phyloP scores from a whole-genome alignment of 805 yeast genomes.

The Metschnikowia borealis region DNA sequence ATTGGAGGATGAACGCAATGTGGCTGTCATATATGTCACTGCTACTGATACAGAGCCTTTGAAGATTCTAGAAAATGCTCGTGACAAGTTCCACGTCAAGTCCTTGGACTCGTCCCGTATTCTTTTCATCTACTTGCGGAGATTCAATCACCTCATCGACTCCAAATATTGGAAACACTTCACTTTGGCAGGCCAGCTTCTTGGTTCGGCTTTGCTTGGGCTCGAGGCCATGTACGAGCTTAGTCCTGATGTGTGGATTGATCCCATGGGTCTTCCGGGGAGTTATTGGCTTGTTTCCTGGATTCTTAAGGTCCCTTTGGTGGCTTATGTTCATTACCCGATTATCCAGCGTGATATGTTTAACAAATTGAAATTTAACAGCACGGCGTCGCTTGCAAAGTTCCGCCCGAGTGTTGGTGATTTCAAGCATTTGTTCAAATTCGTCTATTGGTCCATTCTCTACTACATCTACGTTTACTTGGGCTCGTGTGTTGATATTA shows the following conservation, averaged over 20 bases:
- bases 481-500: conserved; percentile 63
- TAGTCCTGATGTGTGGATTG: conserved; percentile 87
- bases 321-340: conserved; percentile 94
- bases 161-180: conserved; percentile 70
- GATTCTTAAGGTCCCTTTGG: conserved; percentile 65
- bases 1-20: conserved; percentile 40
- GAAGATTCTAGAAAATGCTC: conserved; percentile 49
- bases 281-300: conserved; percentile 62
- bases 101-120: conserved; percentile 47
- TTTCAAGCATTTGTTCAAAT: conserved; percentile 36
- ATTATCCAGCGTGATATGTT: conserved; percentile 87
- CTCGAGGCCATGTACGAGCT: conserved; percentile 65
- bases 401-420: conserved; percentile 15
- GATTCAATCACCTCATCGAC: conserved; percentile 57
- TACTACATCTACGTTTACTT: conserved; percentile 59
- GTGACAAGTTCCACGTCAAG: conserved; percentile 50
- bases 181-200: conserved; percentile 82
- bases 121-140: conserved; percentile 56
- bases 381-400: conserved; percentile 17
- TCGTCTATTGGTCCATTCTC: conserved; percentile 68
- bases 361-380: conserved; percentile 43
- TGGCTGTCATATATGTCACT: conserved; percentile 72
- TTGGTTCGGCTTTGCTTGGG: conserved; percentile 70
- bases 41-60: conserved; percentile 48
- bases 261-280: conserved; percentile 93